Evolutionary conservation across 2,329 filamentous ascomycete species (phyloP).

Genomic region (Aureobasidium melanogenum): DNA sequence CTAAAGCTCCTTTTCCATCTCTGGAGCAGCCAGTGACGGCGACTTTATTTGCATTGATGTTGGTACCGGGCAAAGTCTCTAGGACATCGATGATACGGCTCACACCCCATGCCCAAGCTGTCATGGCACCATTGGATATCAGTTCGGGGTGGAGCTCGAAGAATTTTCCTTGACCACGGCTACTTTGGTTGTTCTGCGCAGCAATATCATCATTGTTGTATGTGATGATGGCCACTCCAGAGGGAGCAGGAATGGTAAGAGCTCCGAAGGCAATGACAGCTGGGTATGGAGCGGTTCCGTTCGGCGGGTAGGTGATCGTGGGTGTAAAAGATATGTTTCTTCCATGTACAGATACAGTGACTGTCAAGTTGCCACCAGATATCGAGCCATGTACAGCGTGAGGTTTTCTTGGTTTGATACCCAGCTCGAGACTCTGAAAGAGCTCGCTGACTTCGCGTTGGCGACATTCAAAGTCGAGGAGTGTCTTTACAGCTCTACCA

Average conservation of each 20-base stretch:
- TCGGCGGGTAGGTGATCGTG: conserved; percentile 29
- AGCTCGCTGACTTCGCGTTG: conserved; percentile 29
- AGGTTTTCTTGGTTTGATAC: conserved; percentile 29
- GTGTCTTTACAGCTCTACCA: conserved; percentile 27
- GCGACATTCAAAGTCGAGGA: conserved; percentile 28
- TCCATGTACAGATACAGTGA: conserved; percentile 26
- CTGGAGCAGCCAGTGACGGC: conserved; percentile 57
- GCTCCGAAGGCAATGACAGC: conserved; percentile 51
- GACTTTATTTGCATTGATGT: conserved; percentile 35
- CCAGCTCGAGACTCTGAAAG: conserved; percentile 30
- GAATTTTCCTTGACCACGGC: conserved; percentile 50
- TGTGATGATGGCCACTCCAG: conserved; percentile 47
- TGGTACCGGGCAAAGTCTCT: conserved; percentile 37
- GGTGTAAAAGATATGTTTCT: conserved; percentile 30
- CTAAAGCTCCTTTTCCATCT: conserved; percentile 55
- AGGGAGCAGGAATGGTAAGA: conserved; percentile 46
- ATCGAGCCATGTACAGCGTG: conserved; percentile 25
- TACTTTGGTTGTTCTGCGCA: conserved; percentile 35
- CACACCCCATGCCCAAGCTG: conserved; percentile 57
- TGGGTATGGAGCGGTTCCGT: conserved; percentile 42
- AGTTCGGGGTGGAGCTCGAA: conserved; percentile 49
- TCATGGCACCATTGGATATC: conserved; percentile 49
- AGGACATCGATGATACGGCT: conserved; percentile 52
- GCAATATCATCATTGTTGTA: conserved; percentile 53
- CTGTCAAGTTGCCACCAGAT: conserved; percentile 26